A percentile compares a stretch with the other conserved stretches of the same genome.
phyloP scores from a whole-genome alignment of 169 alveolate species.

The Babesia gibsoni region DNA sequence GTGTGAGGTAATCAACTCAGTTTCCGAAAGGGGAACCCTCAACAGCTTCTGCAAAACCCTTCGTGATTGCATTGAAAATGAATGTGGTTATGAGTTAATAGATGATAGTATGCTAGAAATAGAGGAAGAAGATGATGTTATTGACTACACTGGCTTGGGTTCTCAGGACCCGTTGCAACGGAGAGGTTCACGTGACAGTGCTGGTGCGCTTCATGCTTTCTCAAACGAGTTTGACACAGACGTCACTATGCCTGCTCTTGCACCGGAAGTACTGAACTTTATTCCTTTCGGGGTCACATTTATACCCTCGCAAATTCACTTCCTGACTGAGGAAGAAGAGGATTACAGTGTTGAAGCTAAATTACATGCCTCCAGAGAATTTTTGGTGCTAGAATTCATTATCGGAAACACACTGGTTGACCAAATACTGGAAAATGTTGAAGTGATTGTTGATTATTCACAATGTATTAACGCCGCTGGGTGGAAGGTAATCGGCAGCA shows the following conservation, averaged over 20 bases:
- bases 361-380: conserved; percentile 58
- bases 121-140: background rate
- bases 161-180: background rate
- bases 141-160: background rate
- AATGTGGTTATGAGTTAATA: conserved; percentile 10
- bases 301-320: conserved; percentile 47
- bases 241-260: background rate
- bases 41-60: background rate
- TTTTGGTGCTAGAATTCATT: conserved; percentile 69
- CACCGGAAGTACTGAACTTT: background rate
- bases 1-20: conserved; percentile 27
- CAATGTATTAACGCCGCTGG: conserved; percentile 17
- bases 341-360: conserved; percentile 75
- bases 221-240: background rate
- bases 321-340: conserved; percentile 81
- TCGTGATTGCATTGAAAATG: conserved; percentile 15
- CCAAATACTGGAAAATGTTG: conserved; percentile 62
- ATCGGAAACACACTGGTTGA: conserved; percentile 75
- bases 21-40: conserved; percentile 9
- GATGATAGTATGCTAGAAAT: background rate
- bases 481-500: conserved; percentile 29
- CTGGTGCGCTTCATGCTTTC: background rate
- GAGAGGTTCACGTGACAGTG: background rate
- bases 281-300: conserved; percentile 7
- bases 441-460: conserved; percentile 32